Evolutionary conservation across 192 early-diverging fungal genomes (phyloP).

Genomic region (Dissophora globulifera): DNA sequence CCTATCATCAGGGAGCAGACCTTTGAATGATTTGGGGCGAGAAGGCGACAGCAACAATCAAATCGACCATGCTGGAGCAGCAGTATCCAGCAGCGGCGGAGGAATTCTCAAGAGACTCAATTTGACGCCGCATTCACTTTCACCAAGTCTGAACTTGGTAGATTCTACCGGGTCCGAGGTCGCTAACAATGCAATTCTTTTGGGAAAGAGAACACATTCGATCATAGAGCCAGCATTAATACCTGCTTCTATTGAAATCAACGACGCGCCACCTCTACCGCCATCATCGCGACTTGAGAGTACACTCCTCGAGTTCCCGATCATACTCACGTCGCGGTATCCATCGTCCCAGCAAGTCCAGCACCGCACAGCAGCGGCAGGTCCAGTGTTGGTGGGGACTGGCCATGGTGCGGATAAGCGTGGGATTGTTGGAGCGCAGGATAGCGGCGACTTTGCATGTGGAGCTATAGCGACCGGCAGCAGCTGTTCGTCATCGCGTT

Average conservation of each 20-base stretch:
- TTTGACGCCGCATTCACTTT: conserved; percentile 20
- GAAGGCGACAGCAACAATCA: neutral
- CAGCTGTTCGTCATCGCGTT: conserved; percentile 7
- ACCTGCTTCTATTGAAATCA: conserved; percentile 35
- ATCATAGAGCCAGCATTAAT: conserved; percentile 41
- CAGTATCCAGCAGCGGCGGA: conserved; percentile 14
- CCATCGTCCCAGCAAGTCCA: conserved; percentile 1
- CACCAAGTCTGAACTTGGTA: conserved; percentile 32
- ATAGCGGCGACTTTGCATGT: conserved; percentile 6
- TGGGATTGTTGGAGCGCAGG: too few relatives aligned
- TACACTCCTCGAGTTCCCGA: conserved; percentile 43
- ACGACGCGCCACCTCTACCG: conserved; percentile 44
- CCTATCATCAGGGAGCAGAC: conserved; percentile 14
- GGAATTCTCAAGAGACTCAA: conserved; percentile 41
- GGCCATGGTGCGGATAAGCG: too few relatives aligned
- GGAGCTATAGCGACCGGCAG: conserved; percentile 4
- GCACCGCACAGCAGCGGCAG: neutral
- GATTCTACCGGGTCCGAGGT: conserved; percentile 37
- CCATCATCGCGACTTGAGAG: conserved; percentile 28
- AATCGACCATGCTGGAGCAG: neutral
- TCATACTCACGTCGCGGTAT: conserved; percentile 46
- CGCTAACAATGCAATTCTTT: conserved; percentile 35
- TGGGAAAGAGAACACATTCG: conserved; percentile 38
- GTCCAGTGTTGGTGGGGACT: too few relatives aligned
- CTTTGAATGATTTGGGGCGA: neutral